A percentile compares a stretch with the other conserved stretches of the same genome.
Evolutionary conservation across 2,329 filamentous ascomycete species (phyloP).

Genomic region (Calonectria naviculata): DNA sequence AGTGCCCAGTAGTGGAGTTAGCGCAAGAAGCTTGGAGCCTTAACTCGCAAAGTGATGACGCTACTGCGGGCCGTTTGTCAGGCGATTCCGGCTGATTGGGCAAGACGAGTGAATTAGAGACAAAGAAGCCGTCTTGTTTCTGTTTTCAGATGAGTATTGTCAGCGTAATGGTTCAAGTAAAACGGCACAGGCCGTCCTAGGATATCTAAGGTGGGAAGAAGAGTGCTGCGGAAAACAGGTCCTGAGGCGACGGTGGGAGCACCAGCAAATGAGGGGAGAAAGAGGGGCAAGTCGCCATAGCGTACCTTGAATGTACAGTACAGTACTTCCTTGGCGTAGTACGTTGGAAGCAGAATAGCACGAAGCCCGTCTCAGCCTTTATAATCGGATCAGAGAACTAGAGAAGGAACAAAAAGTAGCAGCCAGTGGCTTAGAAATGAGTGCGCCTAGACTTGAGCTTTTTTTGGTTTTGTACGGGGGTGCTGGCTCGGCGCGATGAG

Average conservation of each 20-base stretch:
- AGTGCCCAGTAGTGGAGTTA: conserved; percentile 42
- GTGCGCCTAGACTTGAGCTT: not conserved
- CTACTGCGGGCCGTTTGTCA: conserved; percentile 40
- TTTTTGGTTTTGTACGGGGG: not conserved
- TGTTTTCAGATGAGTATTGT: conserved; percentile 12
- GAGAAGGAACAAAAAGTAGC: not conserved
- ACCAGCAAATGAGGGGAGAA: conserved; percentile 20
- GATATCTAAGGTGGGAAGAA: not conserved
- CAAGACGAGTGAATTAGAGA: conserved; percentile 25
- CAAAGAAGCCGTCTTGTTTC: conserved; percentile 21
- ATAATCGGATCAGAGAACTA: no score
- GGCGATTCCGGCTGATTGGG: conserved; percentile 37
- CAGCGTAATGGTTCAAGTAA: not conserved
- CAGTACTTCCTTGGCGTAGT: not conserved
- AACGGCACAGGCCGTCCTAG: not conserved
- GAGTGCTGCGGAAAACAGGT: not conserved
- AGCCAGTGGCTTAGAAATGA: not conserved
- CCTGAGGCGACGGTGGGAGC: conserved; percentile 18
- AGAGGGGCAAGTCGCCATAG: conserved; percentile 22
- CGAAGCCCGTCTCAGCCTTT: not conserved
- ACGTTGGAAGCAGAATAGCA: not conserved
- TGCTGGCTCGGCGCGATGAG: not conserved
- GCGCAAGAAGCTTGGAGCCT: conserved; percentile 38
- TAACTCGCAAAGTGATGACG: conserved; percentile 39
- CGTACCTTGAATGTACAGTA: conserved; percentile 4